phyloP scores from a whole-genome alignment of 2,329 filamentous ascomycete species.

The Pestalotiopsis sp. region DNA sequence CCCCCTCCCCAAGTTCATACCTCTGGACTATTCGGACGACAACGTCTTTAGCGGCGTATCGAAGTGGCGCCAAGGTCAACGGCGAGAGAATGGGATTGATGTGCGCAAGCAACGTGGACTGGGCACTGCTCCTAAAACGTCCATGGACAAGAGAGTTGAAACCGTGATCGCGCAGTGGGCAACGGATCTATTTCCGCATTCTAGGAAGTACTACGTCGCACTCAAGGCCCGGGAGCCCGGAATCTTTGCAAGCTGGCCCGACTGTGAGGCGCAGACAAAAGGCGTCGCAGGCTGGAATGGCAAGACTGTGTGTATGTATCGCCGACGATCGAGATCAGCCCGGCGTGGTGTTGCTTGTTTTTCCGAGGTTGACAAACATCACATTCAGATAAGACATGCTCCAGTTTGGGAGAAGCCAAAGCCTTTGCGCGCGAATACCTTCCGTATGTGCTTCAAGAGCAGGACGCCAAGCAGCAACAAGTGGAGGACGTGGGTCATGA shows the following conservation, averaged over 20 bases:
- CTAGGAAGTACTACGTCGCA: neutral
- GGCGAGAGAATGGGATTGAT: neutral
- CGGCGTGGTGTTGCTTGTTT: neutral
- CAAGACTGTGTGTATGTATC: neutral
- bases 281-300: neutral
- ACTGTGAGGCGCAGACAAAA: neutral
- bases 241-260: neutral
- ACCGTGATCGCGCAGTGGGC: neutral
- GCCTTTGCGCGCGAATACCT: neutral
- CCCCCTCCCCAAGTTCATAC: neutral
- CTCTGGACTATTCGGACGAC: neutral
- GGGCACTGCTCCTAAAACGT: neutral
- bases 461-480: neutral
- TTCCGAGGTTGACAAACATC: neutral
- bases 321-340: too few species aligned
- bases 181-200: too few species aligned
- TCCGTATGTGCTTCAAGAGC: neutral
- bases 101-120: neutral
- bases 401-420: neutral
- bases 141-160: neutral
- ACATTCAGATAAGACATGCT: neutral
- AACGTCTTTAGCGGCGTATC: neutral
- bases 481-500: neutral
- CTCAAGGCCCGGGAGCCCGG: neutral
- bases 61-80: neutral